A percentile compares a stretch with the other conserved stretches of the same genome.
Evolutionary conservation across 371 early-diverging fungal species (phyloP).

Genomic region (Homolaphlyctis polyrhiza): DNA sequence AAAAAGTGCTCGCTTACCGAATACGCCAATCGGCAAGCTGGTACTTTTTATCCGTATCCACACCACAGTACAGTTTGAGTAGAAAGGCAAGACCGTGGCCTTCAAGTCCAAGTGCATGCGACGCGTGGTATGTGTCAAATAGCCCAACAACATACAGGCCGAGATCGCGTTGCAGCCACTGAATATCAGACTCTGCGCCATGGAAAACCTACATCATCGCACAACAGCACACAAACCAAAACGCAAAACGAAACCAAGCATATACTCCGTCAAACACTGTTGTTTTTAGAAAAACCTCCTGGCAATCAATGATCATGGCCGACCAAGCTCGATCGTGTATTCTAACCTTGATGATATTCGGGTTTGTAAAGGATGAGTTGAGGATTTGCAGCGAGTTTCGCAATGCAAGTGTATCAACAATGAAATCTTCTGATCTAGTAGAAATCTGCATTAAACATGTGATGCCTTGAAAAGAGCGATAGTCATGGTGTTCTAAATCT

Average conservation of each 20-base stretch:
- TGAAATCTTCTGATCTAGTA: slow-evolving; percentile 81
- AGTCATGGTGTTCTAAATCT: slow-evolving; percentile 92
- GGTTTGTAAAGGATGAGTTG: slow-evolving; percentile 83
- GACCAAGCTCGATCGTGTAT: neutral
- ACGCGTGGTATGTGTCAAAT: slow-evolving; percentile 95
- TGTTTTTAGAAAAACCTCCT: neutral
- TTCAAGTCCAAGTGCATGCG: slow-evolving; percentile 65
- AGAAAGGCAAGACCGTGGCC: slow-evolving; percentile 80
- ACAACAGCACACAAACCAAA: neutral
- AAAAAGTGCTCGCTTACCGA: slow-evolving; percentile 35
- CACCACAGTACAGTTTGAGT: slow-evolving; percentile 68
- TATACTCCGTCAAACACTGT: too few species aligned
- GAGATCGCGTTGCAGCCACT: slow-evolving; percentile 97
- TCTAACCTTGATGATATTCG: slow-evolving; percentile 76
- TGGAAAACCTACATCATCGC: slow-evolving; percentile 80
- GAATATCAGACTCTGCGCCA: slow-evolving; percentile 93
- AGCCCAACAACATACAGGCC: slow-evolving; percentile 92
- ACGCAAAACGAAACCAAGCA: too few species aligned
- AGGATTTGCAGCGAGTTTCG: slow-evolving; percentile 67
- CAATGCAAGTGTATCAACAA: slow-evolving; percentile 87
- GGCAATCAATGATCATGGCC: neutral
- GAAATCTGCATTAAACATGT: slow-evolving; percentile 92
- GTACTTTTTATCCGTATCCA: slow-evolving; percentile 87
- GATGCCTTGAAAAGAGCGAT: slow-evolving; percentile 91
- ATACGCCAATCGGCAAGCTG: slow-evolving; percentile 98